Evolutionary conservation across 1,284 basidiomycete genomes (phyloP).

Genomic region (Ceratobasidium sp.): DNA sequence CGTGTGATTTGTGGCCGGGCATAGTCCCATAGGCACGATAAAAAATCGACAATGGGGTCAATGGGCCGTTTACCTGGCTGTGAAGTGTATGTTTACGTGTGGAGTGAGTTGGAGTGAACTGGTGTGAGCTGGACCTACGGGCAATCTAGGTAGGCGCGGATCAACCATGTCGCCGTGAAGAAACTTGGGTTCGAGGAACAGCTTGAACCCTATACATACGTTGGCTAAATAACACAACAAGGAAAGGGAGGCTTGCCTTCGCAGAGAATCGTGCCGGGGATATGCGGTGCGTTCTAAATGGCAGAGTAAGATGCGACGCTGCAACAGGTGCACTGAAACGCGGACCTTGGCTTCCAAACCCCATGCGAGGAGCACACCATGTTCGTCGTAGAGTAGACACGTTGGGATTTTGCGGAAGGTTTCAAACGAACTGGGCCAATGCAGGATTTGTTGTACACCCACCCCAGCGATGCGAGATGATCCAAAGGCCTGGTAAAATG

Average conservation of each 20-base stretch:
- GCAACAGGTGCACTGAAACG: not conserved
- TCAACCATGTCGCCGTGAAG: conserved; percentile 71
- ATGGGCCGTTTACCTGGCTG: conserved; percentile 74
- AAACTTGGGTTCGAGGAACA: conserved; percentile 78
- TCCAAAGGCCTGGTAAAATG: conserved; percentile 61
- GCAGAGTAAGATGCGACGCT: not conserved
- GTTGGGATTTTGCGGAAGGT: conserved; percentile 83
- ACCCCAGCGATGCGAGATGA: conserved; percentile 81
- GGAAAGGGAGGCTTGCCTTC: conserved; percentile 58
- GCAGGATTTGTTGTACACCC: conserved; percentile 74
- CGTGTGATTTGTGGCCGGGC: conserved; percentile 81
- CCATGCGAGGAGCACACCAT: conserved; percentile 74
- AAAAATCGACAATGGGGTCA: conserved; percentile 78
- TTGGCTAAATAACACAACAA: conserved; percentile 38
- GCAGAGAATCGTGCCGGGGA: conserved; percentile 68
- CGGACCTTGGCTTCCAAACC: conserved; percentile 74
- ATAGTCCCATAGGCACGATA: conserved; percentile 80
- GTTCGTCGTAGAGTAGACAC: conserved; percentile 74
- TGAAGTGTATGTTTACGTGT: not conserved
- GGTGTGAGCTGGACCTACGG: conserved; percentile 57
- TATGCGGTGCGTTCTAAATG: conserved; percentile 63
- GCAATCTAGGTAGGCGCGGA: conserved; percentile 78
- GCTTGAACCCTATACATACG: conserved; percentile 63
- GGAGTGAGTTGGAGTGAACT: not conserved
- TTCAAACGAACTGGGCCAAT: conserved; percentile 79